These are phyloP conservation scores for Ensete glaucum DNA, from an alignment of 176 grass and related monocot species.

Conservation along the genomic window DNA sequence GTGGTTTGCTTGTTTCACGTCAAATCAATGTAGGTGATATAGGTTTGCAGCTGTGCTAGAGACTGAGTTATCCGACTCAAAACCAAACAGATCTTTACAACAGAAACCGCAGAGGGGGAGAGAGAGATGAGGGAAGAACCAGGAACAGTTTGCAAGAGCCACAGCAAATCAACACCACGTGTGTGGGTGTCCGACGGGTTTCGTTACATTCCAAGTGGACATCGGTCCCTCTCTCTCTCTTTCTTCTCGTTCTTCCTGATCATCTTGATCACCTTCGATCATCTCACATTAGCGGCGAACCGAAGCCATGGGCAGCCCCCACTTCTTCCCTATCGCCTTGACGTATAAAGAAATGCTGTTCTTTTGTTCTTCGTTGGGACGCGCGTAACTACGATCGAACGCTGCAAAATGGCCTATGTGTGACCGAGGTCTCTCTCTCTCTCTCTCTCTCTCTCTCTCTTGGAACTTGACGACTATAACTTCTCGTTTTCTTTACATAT, in stretches of 20 bases:
- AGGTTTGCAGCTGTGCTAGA: constrained; percentile 8
- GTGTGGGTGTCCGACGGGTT: not conserved
- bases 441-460: not conserved
- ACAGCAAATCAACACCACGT: not conserved
- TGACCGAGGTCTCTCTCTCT: not conserved
- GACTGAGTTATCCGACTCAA: not conserved
- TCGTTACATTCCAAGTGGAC: too few relatives aligned
- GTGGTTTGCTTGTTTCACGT: constrained; percentile 2
- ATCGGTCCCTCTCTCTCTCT: not conserved
- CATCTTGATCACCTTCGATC: not conserved
- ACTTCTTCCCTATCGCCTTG: not conserved
- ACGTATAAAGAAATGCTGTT: constrained; percentile 4
- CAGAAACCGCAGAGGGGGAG: not conserved
- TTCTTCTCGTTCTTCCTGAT: not conserved
- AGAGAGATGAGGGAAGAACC: not conserved
- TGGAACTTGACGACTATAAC: not conserved
- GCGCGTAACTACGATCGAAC: constrained; percentile 1
- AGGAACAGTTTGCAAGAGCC: too few relatives aligned
- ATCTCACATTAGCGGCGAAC: not conserved
- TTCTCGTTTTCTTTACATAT: not conserved
- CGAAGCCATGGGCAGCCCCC: not conserved
- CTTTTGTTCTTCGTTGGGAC: constrained; percentile 8
- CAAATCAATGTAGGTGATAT: constrained; percentile 14
- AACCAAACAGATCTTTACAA: not conserved
- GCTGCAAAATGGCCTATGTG: constrained; percentile 2